Base-by-base conservation (phyloP, 2,329 filamentous ascomycete species). In the Hypoxylon sp. region DNA sequence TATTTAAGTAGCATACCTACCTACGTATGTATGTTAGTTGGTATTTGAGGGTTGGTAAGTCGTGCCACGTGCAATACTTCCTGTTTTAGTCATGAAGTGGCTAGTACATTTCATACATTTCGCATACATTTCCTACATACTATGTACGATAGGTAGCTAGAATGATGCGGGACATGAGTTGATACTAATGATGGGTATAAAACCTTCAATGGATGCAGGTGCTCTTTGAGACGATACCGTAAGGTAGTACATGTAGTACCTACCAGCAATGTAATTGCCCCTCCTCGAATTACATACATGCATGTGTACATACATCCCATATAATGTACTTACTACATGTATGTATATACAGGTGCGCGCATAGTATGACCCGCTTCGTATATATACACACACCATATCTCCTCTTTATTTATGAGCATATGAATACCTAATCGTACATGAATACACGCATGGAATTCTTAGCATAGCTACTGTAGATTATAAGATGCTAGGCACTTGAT, bases 1-100 rank as follows among this genome's bases (percentile, higher is more conserved):
- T 62, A 56, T 37, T 39, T 54, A 42, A n/a, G 42, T 56, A 35
- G 39, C 29, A 54, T 63, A 31, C 6, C 29, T 31, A 9, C 29
- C 29, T 22, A 26, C 26, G 26, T 35, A 6, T 33, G 11, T n/a
- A 11, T 3, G 37, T 14, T 42, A 33, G 29, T 19, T 44, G 39
- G 5, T 11, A 39, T 17, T 48, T 50, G 13, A 39, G 22, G 22
- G 37, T 31, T 52, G 37, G 50, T 63, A 50, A 71, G 58, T 66
- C 53, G 66, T 67, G 67, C 66, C 69, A 71, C 69, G 69, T 71
- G 69, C 67, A 26, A 54, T 29, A 47, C 54, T 70, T 68, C 65
- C 65, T 56, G 26, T 51, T 66, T 47, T 31, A 63, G 65, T 55
- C 44, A 63, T 39, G 65, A 14, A 63, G 39, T 44, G 33, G 24